Evolutionary conservation across 495 filamentous ascomycete species (phyloP).

Genomic region (Xylaria acuta): DNA sequence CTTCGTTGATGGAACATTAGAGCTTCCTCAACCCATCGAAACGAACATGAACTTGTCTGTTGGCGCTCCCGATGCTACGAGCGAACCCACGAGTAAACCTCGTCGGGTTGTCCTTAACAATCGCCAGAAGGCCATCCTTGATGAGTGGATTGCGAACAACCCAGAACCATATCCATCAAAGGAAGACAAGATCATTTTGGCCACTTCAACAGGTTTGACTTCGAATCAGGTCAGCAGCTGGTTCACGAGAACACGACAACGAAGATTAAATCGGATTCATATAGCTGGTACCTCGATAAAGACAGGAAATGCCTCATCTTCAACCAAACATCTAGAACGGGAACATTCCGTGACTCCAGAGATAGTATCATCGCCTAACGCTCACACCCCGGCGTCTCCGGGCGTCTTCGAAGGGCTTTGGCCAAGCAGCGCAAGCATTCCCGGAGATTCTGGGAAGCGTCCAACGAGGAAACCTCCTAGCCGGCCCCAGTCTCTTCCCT

Average conservation of each 20-base stretch:
- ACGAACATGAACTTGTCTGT: not conserved
- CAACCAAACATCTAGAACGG: not conserved
- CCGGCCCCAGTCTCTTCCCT: not conserved
- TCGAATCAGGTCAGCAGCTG: not conserved
- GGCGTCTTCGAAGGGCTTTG: not conserved
- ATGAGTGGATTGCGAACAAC: not conserved
- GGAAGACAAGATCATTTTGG: not conserved
- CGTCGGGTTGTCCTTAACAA: not conserved
- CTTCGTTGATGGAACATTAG: not conserved
- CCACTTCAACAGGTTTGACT: not conserved
- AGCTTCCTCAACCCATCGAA: too few species aligned
- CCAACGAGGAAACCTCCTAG: too few species aligned
- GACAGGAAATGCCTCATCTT: not conserved
- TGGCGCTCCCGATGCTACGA: not conserved
- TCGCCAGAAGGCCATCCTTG: not conserved
- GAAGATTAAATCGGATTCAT: not conserved
- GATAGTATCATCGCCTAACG: too few species aligned
- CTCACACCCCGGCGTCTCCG: not conserved
- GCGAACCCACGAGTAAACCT: not conserved
- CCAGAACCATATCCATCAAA: slow-evolving; percentile 14
- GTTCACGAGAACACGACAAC: slow-evolving; percentile 12
- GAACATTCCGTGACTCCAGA: not conserved
- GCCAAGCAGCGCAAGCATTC: not conserved
- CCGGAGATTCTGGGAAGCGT: not conserved
- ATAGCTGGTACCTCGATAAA: not conserved